Evolutionary conservation across 768 basidiomycete genomes (phyloP), one percentile per base, ranked within the genome.

Genomic region (Tricholoma terreum): DNA sequence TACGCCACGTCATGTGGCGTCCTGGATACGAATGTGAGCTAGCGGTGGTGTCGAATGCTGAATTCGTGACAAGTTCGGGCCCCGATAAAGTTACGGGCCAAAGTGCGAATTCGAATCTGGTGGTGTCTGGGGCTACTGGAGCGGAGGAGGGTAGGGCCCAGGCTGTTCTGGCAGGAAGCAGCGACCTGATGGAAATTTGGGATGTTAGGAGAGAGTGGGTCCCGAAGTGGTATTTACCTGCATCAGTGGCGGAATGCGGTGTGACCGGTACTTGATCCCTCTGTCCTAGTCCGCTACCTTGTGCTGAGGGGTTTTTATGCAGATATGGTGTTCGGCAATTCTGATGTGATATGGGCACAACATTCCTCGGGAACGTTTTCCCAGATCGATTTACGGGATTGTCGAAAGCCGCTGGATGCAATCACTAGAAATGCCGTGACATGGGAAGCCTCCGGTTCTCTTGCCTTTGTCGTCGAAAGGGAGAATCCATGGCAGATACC

Each of bases 161-260:
- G 19, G 33, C 58, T 17, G 38, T 58, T 27, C 9, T 30, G 48
- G 56, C 22, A n/a, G 61, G 66, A 24, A 82, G 84, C 2, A 82
- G 84, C 2, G 87, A 91, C 64, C 74, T 84, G 0, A 77, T 92
- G 30, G 91, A 93, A 63, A 86, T 94, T 21, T 94, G 92, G 92
- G 92, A 94, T 67, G 89, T 90, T 1, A 77, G 92, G 54, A 76
- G 92, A 48, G 81, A 83, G 0, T 90, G 87, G 82, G 79, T 93
- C 50, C 86, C 89, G 5, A 94, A 94, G 71, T 94, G 92, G 88
- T 80, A 82, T 2, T 80, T 92, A 10, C 79, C 77, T 19, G 83
- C 85, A 12, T 84, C 83, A 11, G 76, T 81, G 4, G 75, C 74
- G 1, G 91, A 93, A 57, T 88, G 90, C 5, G 85, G 86, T 21